phyloP scores from a whole-genome alignment of 192 early-diverging fungal genomes.

The Linnemannia elongata region DNA sequence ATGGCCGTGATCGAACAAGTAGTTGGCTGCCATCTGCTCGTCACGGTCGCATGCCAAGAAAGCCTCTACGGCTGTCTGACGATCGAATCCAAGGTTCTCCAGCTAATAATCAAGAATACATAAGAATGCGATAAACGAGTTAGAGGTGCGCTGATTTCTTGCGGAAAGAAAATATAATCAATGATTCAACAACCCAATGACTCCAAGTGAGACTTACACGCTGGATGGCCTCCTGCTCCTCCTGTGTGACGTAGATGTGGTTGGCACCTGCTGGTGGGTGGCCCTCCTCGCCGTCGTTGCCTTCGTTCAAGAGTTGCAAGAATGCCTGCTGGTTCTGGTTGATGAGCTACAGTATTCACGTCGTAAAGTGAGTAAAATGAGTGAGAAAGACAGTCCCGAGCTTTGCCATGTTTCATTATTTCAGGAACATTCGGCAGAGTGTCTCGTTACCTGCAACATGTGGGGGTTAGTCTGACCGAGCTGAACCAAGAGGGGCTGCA shows the following conservation, averaged over 20 bases:
- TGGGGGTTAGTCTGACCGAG: slow-evolving; percentile 88
- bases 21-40: slow-evolving; percentile 97
- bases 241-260: slow-evolving; percentile 86
- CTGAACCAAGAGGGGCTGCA: slow-evolving; percentile 89
- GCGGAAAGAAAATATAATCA: not conserved
- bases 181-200: not conserved
- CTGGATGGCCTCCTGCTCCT: slow-evolving; percentile 93
- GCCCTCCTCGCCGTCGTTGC: slow-evolving; percentile 71
- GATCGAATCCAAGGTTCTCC: slow-evolving; percentile 88
- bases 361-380: not conserved
- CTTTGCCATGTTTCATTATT: not conserved
- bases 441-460: slow-evolving; percentile 69
- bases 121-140: not conserved
- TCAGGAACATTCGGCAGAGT: not conserved
- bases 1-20: slow-evolving; percentile 86
- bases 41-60: slow-evolving; percentile 98
- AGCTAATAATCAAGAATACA: slow-evolving; percentile 64
- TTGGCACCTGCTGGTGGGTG: slow-evolving; percentile 62
- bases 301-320: slow-evolving; percentile 78
- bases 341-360: slow-evolving; percentile 63
- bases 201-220: slow-evolving; percentile 63
- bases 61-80: slow-evolving; percentile 88
- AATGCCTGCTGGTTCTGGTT: slow-evolving; percentile 84
- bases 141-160: too few relatives aligned
- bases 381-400: not conserved